These are phyloP conservation scores for Coffea canephora DNA, from an alignment of 257 asterid species.

Conservation along the genomic window DNA sequence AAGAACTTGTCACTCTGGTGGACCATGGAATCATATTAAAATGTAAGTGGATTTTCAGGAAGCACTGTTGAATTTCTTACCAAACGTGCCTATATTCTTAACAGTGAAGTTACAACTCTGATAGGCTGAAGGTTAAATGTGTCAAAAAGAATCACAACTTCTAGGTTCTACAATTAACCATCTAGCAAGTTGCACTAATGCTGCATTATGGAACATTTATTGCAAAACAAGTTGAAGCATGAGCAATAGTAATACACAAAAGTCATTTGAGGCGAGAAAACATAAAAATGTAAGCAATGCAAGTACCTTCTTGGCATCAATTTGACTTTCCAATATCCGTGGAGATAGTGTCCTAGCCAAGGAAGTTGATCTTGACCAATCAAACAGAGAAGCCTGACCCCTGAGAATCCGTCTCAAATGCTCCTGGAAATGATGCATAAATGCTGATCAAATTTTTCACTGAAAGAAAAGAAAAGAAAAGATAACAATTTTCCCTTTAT, in stretches of 20 bases:
- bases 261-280: background rate
- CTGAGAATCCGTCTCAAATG: conserved; percentile 95
- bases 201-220: background rate
- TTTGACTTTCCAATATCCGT: conserved; percentile 94
- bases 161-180: background rate
- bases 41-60: background rate
- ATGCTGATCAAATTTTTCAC: background rate
- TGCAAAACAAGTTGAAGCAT: background rate
- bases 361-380: conserved; percentile 95
- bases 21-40: background rate
- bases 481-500: background rate
- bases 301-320: conserved; percentile 94
- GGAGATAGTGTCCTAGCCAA: conserved; percentile 96
- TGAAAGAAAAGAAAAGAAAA: background rate
- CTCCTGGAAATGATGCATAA: conserved; percentile 51
- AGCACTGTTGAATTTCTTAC: background rate
- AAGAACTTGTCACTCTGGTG: background rate
- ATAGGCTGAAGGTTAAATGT: background rate
- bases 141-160: background rate
- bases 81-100: background rate
- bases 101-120: background rate
- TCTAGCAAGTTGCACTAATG: background rate
- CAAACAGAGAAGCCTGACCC: conserved; percentile 92
- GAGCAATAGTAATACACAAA: background rate
- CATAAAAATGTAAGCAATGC: background rate